phyloP scores from a whole-genome alignment of 257 asterid species.

The Gynochthodes officinalis region DNA sequence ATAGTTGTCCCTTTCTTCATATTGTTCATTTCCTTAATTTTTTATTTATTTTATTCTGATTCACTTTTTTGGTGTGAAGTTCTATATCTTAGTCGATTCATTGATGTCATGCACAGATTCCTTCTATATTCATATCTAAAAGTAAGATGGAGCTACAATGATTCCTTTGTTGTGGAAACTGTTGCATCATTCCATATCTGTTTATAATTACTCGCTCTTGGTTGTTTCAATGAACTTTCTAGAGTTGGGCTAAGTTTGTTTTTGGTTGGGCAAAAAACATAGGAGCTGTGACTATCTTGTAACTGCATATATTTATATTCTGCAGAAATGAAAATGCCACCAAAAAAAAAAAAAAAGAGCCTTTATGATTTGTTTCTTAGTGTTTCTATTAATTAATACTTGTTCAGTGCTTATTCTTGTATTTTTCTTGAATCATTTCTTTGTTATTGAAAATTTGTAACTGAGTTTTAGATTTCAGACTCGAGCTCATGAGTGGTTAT shows the following conservation, averaged over 20 bases:
- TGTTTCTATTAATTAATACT: not conserved
- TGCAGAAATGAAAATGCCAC: not conserved
- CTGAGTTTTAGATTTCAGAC: slow-evolving; percentile 56
- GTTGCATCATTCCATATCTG: not conserved
- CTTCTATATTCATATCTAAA: not conserved
- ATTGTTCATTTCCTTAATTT: not conserved
- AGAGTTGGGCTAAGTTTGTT: not conserved
- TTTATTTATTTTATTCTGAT: not conserved
- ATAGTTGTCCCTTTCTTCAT: not conserved
- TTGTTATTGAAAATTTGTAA: slow-evolving; percentile 27
- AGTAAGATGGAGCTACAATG: not conserved
- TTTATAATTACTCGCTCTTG: not conserved
- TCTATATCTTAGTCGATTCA: not conserved
- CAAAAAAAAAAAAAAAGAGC: not conserved
- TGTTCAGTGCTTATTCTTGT: not conserved
- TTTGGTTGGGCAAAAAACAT: not conserved
- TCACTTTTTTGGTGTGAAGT: not conserved
- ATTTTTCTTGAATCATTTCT: not conserved
- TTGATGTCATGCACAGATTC: not conserved
- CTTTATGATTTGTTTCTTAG: not conserved
- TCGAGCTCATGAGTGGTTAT: slow-evolving; percentile 90
- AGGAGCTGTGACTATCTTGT: not conserved
- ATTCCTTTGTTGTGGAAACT: not conserved
- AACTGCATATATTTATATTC: not conserved
- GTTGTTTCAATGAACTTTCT: not conserved